Evolutionary conservation across 164 flowering plant genomes (phyloP).

Genomic region (Magnolia changhungtana): DNA sequence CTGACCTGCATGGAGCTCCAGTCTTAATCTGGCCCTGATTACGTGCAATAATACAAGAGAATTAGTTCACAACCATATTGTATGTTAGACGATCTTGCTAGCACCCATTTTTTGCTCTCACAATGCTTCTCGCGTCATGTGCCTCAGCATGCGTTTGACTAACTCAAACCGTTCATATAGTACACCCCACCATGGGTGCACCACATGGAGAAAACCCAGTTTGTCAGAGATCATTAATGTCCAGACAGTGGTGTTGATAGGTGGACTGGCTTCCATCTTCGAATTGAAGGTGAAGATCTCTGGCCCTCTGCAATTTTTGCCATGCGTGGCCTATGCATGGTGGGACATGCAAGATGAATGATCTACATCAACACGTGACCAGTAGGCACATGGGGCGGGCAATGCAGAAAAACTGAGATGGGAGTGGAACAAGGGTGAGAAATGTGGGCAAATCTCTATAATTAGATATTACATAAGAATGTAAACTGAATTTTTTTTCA

Average conservation of each 20-base stretch:
- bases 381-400: neutral
- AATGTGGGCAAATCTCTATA: neutral
- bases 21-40: constrained; percentile 42
- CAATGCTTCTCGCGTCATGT: neutral
- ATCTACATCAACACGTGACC: too few species aligned
- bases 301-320: too few species aligned
- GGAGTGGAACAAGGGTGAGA: neutral
- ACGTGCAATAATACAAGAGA: neutral
- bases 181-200: neutral
- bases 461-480: too few species aligned
- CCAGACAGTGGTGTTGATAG: too few species aligned
- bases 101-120: neutral
- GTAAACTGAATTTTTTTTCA: neutral
- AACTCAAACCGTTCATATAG: neutral
- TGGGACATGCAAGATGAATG: too few species aligned
- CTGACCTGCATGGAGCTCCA: constrained; percentile 46
- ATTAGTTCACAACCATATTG: neutral
- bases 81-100: neutral
- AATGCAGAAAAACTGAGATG: neutral
- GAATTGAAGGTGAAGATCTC: too few species aligned
- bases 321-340: too few species aligned
- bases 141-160: neutral
- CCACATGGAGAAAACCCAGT: too few species aligned
- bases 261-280: too few species aligned
- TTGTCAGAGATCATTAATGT: too few species aligned